Percentiles rank a stretch among this genome's conserved stretches.
Conservation (phyloP, 2,329 filamentous ascomycete genomes). For the Sarocladiaceae sp. region DNA sequence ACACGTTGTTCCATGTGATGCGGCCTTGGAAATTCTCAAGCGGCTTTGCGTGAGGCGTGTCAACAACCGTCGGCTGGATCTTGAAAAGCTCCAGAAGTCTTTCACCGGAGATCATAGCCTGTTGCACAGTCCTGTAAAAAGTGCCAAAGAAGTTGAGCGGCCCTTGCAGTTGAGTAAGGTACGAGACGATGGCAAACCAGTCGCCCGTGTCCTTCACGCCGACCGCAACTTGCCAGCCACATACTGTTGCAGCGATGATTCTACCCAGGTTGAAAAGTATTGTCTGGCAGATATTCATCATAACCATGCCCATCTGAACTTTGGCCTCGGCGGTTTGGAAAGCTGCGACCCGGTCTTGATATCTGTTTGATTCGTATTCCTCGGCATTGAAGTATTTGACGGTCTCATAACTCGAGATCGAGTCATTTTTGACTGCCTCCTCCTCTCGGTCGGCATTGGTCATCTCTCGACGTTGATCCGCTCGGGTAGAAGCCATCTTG, state of each 20-base stretch:
- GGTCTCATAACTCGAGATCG: conserved; percentile 96
- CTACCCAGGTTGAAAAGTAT: conserved; percentile 76
- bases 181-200: conserved; percentile 71
- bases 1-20: conserved; percentile 82
- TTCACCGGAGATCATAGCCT: conserved; percentile 95
- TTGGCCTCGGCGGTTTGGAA: conserved; percentile 74
- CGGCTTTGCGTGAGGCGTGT: conserved; percentile 60
- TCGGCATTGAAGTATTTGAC: conserved; percentile 91
- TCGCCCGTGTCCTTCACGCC: conserved; percentile 63
- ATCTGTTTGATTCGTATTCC: conserved; percentile 71
- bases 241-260: conserved; percentile 66
- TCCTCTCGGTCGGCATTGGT: conserved; percentile 93
- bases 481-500: conserved; percentile 89
- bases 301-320: conserved; percentile 70
- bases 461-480: conserved; percentile 87
- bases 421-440: conserved; percentile 97
- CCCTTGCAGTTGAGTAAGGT: conserved; percentile 74
- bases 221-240: conserved; percentile 71
- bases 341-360: conserved; percentile 63
- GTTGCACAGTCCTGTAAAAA: conserved; percentile 94
- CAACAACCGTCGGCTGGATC: conserved; percentile 86
- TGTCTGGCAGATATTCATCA: conserved; percentile 79
- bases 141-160: conserved; percentile 88
- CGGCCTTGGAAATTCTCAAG: conserved; percentile 71
- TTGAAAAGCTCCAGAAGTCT: conserved; percentile 94